These are phyloP conservation scores for Tulasnella calospora DNA, from an alignment of 768 basidiomycete genomes.

Conservation along the genomic window DNA sequence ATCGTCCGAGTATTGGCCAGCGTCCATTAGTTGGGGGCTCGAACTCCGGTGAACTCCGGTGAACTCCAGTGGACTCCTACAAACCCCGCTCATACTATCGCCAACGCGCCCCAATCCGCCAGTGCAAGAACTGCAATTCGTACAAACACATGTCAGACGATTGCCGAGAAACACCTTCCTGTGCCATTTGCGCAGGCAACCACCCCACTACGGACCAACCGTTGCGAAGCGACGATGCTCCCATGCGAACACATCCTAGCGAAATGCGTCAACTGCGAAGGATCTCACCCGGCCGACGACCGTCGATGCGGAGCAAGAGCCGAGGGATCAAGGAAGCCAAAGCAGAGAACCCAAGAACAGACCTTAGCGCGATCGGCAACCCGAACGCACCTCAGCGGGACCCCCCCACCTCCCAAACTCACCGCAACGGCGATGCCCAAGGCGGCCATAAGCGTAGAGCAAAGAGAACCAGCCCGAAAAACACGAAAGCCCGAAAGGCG, in stretches of 20 bases:
- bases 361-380: neutral
- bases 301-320: neutral
- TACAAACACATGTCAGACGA: neutral
- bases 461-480: neutral
- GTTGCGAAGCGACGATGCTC: neutral
- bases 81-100: neutral
- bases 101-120: neutral
- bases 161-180: neutral
- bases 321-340: neutral
- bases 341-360: neutral
- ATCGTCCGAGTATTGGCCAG: too few species aligned
- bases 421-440: neutral
- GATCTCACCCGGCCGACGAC: neutral
- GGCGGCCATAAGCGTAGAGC: neutral
- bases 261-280: neutral
- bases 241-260: neutral
- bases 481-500: neutral
- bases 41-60: too few species aligned
- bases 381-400: neutral
- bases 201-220: neutral
- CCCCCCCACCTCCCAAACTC: neutral
- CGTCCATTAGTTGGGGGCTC: too few species aligned
- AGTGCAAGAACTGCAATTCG: slow-evolving; percentile 5
- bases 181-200: neutral
- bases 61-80: too few species aligned